Conservation (phyloP, 306 rosid species). For the Vigna trinervia region DNA sequence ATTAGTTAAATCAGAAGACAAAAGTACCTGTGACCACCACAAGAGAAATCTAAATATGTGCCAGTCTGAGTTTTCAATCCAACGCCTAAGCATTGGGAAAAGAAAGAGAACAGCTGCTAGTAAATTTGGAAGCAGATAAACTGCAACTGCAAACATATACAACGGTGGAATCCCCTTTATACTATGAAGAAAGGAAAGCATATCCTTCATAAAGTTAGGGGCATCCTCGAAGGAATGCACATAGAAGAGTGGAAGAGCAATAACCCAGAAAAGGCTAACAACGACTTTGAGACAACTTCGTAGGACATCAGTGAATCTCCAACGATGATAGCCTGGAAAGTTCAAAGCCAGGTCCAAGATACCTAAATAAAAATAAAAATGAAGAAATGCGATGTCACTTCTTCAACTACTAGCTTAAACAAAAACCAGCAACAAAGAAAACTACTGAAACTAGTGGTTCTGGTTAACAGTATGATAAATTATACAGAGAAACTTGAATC, state of each 20-base stretch:
- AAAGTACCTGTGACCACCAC: conserved; percentile 98
- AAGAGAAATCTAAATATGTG: conserved; percentile 82
- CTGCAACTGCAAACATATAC: conserved; percentile 75
- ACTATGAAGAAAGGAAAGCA: conserved; percentile 61
- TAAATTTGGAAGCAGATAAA: conserved; percentile 85
- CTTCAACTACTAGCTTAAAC: conserved; percentile 29
- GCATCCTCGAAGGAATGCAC: conserved; percentile 56
- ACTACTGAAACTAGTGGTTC: conserved; percentile 18
- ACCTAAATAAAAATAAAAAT: conserved; percentile 59
- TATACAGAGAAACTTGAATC: conserved; percentile 36
- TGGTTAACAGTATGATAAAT: conserved; percentile 33
- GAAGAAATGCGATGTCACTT: conserved; percentile 31
- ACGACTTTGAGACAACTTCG: conserved; percentile 82
- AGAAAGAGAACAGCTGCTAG: conserved; percentile 74
- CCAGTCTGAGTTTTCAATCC: conserved; percentile 99
- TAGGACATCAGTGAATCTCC: conserved; percentile 79
- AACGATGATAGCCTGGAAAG: conserved; percentile 88
- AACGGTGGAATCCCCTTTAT: conserved; percentile 71
- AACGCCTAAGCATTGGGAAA: conserved; percentile 95
- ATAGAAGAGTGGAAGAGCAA: conserved; percentile 78
- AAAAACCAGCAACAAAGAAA: neutral
- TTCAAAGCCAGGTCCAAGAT: conserved; percentile 79
- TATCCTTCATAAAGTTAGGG: conserved; percentile 48
- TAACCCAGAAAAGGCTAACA: conserved; percentile 80
- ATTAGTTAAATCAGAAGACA: conserved; percentile 34